phyloP scores from a whole-genome alignment of 2,329 filamentous ascomycete genomes.

The Elsinoe ampelina region DNA sequence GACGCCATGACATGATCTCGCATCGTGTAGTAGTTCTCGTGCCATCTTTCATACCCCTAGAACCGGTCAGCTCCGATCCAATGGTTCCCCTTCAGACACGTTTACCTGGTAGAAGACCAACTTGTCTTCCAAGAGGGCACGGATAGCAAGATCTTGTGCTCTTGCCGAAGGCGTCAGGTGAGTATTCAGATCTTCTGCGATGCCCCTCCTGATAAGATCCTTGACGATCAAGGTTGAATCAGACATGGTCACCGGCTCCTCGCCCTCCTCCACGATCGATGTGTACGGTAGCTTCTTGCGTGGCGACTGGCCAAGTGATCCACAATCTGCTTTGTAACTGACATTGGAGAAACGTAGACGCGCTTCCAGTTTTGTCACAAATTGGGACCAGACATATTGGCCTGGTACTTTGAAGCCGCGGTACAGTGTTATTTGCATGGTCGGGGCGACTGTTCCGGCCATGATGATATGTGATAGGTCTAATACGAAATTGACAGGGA shows the following conservation, averaged over 20 bases:
- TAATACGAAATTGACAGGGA: too few species aligned
- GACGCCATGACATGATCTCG: constrained; percentile 41
- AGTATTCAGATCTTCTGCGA: constrained; percentile 43
- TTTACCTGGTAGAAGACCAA: constrained; percentile 47
- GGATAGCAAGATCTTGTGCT: constrained; percentile 44
- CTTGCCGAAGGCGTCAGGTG: constrained; percentile 31
- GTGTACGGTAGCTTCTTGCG: constrained; percentile 55
- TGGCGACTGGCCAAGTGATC: constrained; percentile 40
- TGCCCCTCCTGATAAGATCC: constrained; percentile 33
- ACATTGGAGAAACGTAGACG: constrained; percentile 47
- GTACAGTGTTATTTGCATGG: constrained; percentile 17
- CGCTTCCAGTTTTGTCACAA: constrained; percentile 53
- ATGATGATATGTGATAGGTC: background rate
- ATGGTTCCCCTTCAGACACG: background rate
- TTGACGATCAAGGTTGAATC: constrained; percentile 50
- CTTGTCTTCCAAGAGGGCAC: constrained; percentile 51
- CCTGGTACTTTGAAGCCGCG: constrained; percentile 39
- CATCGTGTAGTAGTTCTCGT: constrained; percentile 51
- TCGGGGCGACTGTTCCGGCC: background rate
- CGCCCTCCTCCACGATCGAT: constrained; percentile 23
- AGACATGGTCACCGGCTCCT: constrained; percentile 26
- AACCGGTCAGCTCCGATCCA: background rate
- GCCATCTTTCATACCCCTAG: constrained; percentile 43
- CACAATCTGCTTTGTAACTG: constrained; percentile 38
- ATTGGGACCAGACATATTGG: constrained; percentile 50